These are phyloP conservation scores for Penicillium fimorum DNA, from an alignment of 495 filamentous ascomycete genomes.

Conservation along the genomic window DNA sequence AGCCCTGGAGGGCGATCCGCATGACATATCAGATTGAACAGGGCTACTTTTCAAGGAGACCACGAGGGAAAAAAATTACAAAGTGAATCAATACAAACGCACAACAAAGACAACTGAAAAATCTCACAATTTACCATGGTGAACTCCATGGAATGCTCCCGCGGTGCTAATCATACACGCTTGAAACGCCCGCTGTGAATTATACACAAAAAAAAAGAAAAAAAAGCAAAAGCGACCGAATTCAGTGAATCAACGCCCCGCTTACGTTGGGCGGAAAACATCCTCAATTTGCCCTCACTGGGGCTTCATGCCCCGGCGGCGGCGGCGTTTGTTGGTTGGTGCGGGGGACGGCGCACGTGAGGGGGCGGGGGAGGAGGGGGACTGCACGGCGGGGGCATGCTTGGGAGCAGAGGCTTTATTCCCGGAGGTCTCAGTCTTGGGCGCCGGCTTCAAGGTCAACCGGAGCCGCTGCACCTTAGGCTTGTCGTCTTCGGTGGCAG, in stretches of 20 bases:
- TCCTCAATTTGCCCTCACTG: neutral
- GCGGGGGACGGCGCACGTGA: constrained; percentile 8
- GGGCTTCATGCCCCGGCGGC: constrained; percentile 3
- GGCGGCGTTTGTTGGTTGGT: neutral
- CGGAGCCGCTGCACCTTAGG: constrained; percentile 19
- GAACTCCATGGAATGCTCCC: constrained; percentile 10
- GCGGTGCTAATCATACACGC: constrained; percentile 11
- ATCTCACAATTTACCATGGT: constrained; percentile 3
- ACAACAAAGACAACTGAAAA: neutral
- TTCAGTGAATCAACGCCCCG: neutral
- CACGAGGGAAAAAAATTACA: neutral
- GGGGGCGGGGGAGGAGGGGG: constrained; percentile 1
- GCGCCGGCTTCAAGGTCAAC: constrained; percentile 18
- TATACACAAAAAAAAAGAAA: neutral
- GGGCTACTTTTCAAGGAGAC: neutral
- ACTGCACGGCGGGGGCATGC: constrained; percentile 1
- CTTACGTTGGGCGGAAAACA: neutral
- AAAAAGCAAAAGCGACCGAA: neutral
- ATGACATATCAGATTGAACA: neutral
- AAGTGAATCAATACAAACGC: neutral
- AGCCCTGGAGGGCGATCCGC: no score
- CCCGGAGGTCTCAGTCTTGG: constrained; percentile 4
- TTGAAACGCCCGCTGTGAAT: constrained; percentile 8
- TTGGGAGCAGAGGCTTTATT: neutral
- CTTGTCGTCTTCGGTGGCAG: constrained; percentile 1